Conservation (phyloP, 305 asterid species). For the Ilex paraguariensis region DNA sequence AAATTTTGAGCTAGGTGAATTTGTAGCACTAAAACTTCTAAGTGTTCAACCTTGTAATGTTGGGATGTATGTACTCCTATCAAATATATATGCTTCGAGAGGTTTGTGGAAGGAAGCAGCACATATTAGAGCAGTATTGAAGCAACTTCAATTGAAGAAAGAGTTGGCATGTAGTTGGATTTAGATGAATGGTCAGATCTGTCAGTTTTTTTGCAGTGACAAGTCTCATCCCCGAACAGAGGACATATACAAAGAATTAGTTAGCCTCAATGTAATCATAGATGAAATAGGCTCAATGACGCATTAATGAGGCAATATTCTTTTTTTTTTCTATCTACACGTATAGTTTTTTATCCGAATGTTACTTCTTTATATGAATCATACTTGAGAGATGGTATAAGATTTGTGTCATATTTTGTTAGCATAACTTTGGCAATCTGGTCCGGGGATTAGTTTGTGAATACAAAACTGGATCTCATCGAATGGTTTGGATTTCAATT, state of each 20-base stretch:
- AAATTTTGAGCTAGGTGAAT: slow-evolving; percentile 30
- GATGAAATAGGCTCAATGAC: slow-evolving; percentile 21
- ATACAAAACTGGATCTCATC: too few species aligned
- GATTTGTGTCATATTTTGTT: too few species aligned
- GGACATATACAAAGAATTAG: slow-evolving; percentile 23
- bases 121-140: slow-evolving; percentile 27
- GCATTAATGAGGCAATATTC: slow-evolving; percentile 1
- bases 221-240: slow-evolving; percentile 18
- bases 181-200: slow-evolving; percentile 25
- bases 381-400: too few species aligned
- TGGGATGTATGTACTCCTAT: slow-evolving; percentile 38
- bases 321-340: neutral
- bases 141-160: slow-evolving; percentile 21
- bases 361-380: too few species aligned
- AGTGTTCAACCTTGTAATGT: slow-evolving; percentile 25
- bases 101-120: slow-evolving; percentile 51
- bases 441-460: too few species aligned
- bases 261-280: slow-evolving; percentile 23
- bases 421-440: too few species aligned
- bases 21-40: slow-evolving; percentile 23
- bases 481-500: too few species aligned
- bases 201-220: slow-evolving; percentile 24
- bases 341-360: neutral
- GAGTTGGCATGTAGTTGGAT: slow-evolving; percentile 51
- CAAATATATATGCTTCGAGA: slow-evolving; percentile 41